phyloP scores from a whole-genome alignment of 2,329 filamentous ascomycete species.

The Lecanicillium sp. region DNA sequence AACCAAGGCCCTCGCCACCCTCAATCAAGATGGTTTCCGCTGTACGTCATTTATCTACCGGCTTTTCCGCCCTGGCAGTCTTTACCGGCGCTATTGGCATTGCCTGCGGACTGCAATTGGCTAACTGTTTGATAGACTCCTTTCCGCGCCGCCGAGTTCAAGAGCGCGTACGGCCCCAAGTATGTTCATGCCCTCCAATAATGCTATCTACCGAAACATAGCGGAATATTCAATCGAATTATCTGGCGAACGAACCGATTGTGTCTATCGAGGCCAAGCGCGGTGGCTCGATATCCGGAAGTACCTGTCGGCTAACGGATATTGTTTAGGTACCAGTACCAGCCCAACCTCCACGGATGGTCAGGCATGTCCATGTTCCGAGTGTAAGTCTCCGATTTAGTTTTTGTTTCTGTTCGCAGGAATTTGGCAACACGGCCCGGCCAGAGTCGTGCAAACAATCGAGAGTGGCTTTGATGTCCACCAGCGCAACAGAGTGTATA shows the following conservation, averaged over 20 bases:
- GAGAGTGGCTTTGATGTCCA: no score
- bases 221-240: not conserved
- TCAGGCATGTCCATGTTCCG: constrained; percentile 37
- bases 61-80: not conserved
- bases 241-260: not conserved
- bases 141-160: constrained; percentile 41
- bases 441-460: no score
- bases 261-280: not conserved
- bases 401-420: no score
- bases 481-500: no score
- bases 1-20: constrained; percentile 20
- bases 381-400: constrained; percentile 37
- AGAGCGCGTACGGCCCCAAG: constrained; percentile 59
- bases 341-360: constrained; percentile 46
- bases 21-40: constrained; percentile 31
- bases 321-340: constrained; percentile 46
- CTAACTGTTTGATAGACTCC: constrained; percentile 31
- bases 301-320: constrained; percentile 17
- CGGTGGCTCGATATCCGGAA: no score
- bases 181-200: constrained; percentile 27
- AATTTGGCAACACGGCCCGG: no score
- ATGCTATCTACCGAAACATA: not conserved
- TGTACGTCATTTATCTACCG: constrained; percentile 19
- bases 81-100: not conserved
- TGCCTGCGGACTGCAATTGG: constrained; percentile 2